Percentiles rank a stretch among this genome's conserved stretches.
Conservation (phyloP, 306 rosid species). For the Oxytropis ochrocephala region DNA sequence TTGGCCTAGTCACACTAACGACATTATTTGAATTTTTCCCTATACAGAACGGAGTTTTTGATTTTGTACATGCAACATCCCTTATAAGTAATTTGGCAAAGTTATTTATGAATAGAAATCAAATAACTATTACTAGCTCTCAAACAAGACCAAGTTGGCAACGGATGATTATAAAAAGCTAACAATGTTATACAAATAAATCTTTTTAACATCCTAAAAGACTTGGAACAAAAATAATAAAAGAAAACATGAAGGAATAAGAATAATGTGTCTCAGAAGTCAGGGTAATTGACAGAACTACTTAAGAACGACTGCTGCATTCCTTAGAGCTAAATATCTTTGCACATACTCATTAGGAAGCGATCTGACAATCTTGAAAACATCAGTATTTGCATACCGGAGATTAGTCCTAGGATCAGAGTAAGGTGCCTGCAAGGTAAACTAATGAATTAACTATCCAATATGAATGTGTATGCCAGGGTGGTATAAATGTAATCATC, state of each 20-base stretch:
- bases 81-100: neutral
- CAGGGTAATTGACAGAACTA: slow-evolving; percentile 16
- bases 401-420: slow-evolving; percentile 84
- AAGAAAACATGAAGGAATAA: neutral
- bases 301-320: slow-evolving; percentile 80
- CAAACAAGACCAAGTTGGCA: neutral
- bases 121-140: neutral
- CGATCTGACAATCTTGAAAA: slow-evolving; percentile 70
- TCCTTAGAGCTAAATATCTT: slow-evolving; percentile 70
- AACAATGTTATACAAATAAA: neutral
- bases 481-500: neutral
- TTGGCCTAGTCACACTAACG: neutral
- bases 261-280: neutral
- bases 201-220: neutral
- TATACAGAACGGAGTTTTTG: neutral
- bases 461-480: neutral
- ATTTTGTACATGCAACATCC: neutral
- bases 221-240: neutral
- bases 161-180: neutral
- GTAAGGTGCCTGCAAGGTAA: slow-evolving; percentile 77
- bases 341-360: slow-evolving; percentile 91
- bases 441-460: neutral
- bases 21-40: neutral
- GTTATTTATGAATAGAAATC: neutral
- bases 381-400: slow-evolving; percentile 72